Conservation (phyloP, 495 filamentous ascomycete species). For the Talaromyces liani region DNA sequence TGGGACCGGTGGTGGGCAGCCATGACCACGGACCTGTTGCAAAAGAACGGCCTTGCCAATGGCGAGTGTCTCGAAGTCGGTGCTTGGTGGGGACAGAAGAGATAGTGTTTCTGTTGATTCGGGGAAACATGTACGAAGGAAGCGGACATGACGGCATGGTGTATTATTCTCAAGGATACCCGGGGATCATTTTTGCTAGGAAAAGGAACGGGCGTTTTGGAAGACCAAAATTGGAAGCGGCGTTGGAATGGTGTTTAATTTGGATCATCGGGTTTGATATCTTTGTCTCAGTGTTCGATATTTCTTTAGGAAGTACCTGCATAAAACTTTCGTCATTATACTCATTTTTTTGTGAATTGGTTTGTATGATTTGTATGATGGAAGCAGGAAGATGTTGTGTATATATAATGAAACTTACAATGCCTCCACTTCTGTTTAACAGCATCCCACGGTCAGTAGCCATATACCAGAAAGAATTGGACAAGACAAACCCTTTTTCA, state of each 20-base stretch:
- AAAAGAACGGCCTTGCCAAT: constrained; percentile 67
- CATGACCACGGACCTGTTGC: constrained; percentile 77
- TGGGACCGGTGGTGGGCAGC: constrained; percentile 87
- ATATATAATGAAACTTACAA: constrained; percentile 52
- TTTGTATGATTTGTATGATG: background rate
- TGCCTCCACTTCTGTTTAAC: constrained; percentile 68
- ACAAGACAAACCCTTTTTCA: constrained; percentile 67
- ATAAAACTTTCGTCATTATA: no score
- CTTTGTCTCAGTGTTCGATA: constrained; percentile 82
- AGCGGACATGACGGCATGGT: background rate
- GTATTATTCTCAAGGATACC: constrained; percentile 8
- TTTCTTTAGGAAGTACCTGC: constrained; percentile 87
- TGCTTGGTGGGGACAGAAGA: constrained; percentile 88
- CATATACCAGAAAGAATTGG: background rate
- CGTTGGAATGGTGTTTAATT: background rate
- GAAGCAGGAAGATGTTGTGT: background rate
- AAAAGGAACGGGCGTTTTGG: background rate
- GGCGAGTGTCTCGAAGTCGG: constrained; percentile 91
- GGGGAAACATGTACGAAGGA: background rate
- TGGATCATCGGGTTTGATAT: constrained; percentile 50
- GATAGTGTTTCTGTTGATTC: constrained; percentile 19
- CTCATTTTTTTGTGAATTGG: no score
- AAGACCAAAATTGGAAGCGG: background rate
- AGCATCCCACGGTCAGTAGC: constrained; percentile 3
- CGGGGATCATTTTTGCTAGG: background rate